These are phyloP conservation scores for Globisporangium canariense DNA, from an alignment of 352 stramenopile genomes.

Conservation along the genomic window DNA sequence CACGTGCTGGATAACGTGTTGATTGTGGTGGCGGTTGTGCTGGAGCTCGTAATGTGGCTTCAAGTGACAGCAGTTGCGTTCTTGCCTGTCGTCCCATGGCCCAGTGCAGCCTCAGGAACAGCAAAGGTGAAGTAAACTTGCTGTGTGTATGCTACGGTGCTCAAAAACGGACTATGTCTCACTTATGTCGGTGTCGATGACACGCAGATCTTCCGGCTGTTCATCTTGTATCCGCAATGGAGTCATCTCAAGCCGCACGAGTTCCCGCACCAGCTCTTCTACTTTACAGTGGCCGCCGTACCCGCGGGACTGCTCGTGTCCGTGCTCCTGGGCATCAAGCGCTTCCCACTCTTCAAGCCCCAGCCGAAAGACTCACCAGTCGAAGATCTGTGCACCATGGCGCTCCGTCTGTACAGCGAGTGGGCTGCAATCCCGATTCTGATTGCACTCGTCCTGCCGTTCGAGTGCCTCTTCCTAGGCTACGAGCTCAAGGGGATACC, in stretches of 20 bases:
- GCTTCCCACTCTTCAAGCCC: conserved; percentile 66
- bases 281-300: conserved; percentile 36
- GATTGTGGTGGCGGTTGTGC: conserved; percentile 23
- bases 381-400: conserved; percentile 49
- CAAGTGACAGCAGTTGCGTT: conserved; percentile 49
- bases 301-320: conserved; percentile 29
- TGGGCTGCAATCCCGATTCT: conserved; percentile 45
- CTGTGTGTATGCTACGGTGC: neutral
- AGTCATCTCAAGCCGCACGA: conserved; percentile 30
- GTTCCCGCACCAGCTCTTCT: conserved; percentile 36
- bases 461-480: conserved; percentile 53
- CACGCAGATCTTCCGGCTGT: conserved; percentile 29
- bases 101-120: conserved; percentile 22
- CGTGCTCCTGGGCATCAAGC: conserved; percentile 35
- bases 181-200: neutral
- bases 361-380: conserved; percentile 36
- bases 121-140: conserved; percentile 21
- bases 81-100: conserved; percentile 53
- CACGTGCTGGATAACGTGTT: conserved; percentile 29
- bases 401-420: conserved; percentile 51
- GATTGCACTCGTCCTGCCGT: conserved; percentile 48
- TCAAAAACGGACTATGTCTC: neutral
- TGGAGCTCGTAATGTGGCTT: conserved; percentile 49
- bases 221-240: conserved; percentile 51
- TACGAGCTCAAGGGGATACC: conserved; percentile 23